Evolutionary conservation across 345 rosid species (phyloP), one percentile per base, ranked within the genome.

Genomic region (Syzygium oleosum): DNA sequence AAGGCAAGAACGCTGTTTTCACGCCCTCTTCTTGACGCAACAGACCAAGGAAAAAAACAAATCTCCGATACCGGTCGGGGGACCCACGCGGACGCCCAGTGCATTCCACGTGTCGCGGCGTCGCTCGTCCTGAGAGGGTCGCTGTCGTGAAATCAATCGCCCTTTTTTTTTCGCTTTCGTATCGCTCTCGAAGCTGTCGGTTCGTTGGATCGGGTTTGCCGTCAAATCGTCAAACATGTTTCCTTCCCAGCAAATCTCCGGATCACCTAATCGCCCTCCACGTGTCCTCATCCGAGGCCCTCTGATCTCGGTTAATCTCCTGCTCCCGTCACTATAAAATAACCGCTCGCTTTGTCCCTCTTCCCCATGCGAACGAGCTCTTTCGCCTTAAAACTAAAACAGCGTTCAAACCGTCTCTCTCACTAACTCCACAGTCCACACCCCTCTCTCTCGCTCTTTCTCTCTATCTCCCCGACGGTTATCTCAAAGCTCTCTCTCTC

Each of bases 251-350:
- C 56, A 14, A n/a, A 51, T 12, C 11, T 16, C 80, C 49, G 84
- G 54, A 86, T 23, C 86, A 15, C 87, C 91, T 91, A 90, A 91
- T 92, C 90, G 52, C 46, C 87, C 51, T 86, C 90, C 94, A 92
- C 95, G 93, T 92, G 93, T 92, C 88, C 15, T 14, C 88, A 11
- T 84, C 49, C 5, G 17, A 84, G 34, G 59, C 61, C 56, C 54
- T 23, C 9, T 54, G 61, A 84, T 84, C 86, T n/a, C n/a, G 49
- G 43, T 53, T 53, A 56, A 84, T 53, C 61, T 34, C 63, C 49
- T 56, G 86, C 9, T 84, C 86, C 6, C 77, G 25, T 25, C 21
- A 31, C 19, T 58, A 52, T 19, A 85, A 84, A 86, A 51, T 85
- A 89, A 85, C 91, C 88, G 86, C 87, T 49, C 61, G 3, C 51